Conservation (phyloP, 1,284 basidiomycete genomes). For the Cryptococcus hybrid region DNA sequence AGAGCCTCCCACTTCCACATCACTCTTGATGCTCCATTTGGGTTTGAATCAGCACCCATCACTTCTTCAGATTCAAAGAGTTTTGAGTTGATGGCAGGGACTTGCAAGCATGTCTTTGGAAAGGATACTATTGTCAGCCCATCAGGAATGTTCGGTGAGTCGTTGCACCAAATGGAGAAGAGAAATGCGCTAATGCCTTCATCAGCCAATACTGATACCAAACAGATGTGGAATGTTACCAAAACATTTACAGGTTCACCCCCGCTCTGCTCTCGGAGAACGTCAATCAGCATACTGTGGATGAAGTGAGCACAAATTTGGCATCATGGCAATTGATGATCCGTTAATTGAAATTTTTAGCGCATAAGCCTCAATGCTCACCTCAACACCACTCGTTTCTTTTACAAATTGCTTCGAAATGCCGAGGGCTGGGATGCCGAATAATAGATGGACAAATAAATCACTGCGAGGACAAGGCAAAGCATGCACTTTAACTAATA, state of each 20-base stretch:
- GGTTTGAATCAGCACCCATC: conserved; percentile 53
- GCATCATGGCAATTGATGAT: neutral
- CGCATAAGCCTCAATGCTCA: conserved; percentile 48
- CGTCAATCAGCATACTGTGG: conserved; percentile 53
- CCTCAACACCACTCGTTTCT: conserved; percentile 53
- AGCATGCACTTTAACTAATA: too few relatives aligned
- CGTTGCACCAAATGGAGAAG: neutral
- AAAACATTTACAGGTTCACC: conserved; percentile 54
- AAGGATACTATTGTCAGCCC: conserved; percentile 52
- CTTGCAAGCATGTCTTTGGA: conserved; percentile 48
- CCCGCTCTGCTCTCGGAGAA: conserved; percentile 43
- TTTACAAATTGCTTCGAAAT: conserved; percentile 54
- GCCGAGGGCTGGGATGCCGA: conserved; percentile 43
- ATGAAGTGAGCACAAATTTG: conserved; percentile 40
- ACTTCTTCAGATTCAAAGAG: conserved; percentile 45
- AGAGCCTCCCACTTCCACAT: conserved; percentile 21
- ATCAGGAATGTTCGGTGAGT: conserved; percentile 51
- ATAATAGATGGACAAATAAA: neutral
- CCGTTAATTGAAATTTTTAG: conserved; percentile 9
- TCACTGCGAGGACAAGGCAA: too few relatives aligned
- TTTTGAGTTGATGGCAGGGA: conserved; percentile 51
- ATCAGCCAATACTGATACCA: conserved; percentile 51
- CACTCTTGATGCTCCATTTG: conserved; percentile 17
- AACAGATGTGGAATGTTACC: conserved; percentile 50
- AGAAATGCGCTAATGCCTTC: neutral